Evolutionary conservation across 2,329 filamentous ascomycete species (phyloP), one percentile per base, ranked within the genome.

Genomic region (Curvularia sp.): DNA sequence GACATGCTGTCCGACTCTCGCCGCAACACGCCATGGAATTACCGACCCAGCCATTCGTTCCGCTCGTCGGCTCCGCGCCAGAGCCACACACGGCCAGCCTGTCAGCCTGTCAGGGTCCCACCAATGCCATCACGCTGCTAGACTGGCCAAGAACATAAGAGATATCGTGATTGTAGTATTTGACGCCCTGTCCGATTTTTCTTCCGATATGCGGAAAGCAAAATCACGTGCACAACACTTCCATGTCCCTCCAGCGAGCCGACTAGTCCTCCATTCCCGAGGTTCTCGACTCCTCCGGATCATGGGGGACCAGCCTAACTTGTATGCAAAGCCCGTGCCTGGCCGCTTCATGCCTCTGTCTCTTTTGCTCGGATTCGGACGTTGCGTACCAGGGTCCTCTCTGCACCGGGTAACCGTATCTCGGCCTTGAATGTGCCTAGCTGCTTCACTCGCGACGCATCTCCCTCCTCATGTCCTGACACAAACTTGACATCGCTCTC

Each of bases 401-500:
- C 74, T n/a, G 78, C 77, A 7, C 83, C 84, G 51, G 80, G 80
- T 48, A 85, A 66, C 58, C 69, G 76, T 55, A 87, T 82, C 69
- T 84, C 80, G 43, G 86, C 75, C 57, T 79, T 78, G 70, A 81
- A 86, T 53, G 80, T 77, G 44, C 85, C 85, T 20, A 86, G 64
- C 61, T 80, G 74, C 76, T 85, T 86, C 47, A 87, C 78, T 43
- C 80, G 78, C 57, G 79, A 78, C 28, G 72, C 67, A 31, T 78
- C 77, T 24, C 61, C 72, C 47, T 76, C 73, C 41, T 77, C 74
- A 33, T 71, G 64, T 9, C 68, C 68, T 10, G 74, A 71, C 49
- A 83, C 69, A 65, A 86, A 86, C 6, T 69, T 75, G 35, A 87
- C 78, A 61, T 86, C 81, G 33, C 80, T 77, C 51, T 84, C 79